phyloP scores from a whole-genome alignment of 306 rosid genomes.

The Hylodesmum podocarpum region DNA sequence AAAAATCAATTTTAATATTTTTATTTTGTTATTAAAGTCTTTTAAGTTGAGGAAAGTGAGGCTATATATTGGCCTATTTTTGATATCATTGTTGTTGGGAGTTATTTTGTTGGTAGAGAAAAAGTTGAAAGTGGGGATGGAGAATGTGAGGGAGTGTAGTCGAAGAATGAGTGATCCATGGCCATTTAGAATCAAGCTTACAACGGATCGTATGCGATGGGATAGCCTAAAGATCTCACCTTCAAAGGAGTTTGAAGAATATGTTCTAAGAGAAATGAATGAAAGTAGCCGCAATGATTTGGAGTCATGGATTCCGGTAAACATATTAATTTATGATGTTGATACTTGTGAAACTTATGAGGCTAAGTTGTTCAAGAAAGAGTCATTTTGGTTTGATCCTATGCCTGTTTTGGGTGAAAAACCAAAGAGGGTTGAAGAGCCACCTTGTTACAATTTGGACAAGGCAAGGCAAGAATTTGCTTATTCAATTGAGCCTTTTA shows the following conservation, averaged over 20 bases:
- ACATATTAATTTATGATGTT: constrained; percentile 44
- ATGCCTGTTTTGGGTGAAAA: constrained; percentile 45
- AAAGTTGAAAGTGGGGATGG: constrained; percentile 17
- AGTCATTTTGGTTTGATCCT: constrained; percentile 54
- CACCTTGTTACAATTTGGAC: constrained; percentile 31
- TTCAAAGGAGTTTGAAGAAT: constrained; percentile 47
- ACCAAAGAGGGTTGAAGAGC: constrained; percentile 18
- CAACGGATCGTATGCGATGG: constrained; percentile 35
- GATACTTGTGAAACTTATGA: constrained; percentile 51
- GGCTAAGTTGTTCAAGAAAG: constrained; percentile 48
- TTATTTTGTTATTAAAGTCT: no score
- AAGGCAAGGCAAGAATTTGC: constrained; percentile 44
- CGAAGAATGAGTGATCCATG: constrained; percentile 24
- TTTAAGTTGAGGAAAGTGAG: no score
- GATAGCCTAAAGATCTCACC: constrained; percentile 51
- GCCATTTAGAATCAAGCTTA: constrained; percentile 52
- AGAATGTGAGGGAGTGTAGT: not conserved
- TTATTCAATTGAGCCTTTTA: constrained; percentile 53
- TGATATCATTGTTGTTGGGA: not conserved
- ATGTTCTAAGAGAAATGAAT: constrained; percentile 40
- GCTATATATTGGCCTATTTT: not conserved
- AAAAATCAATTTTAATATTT: no score
- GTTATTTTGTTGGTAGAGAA: not conserved
- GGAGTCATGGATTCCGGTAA: constrained; percentile 47
- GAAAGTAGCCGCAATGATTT: constrained; percentile 37